phyloP scores from a whole-genome alignment of 2,329 filamentous ascomycete species.

The Lasiodiplodia theobromae region DNA sequence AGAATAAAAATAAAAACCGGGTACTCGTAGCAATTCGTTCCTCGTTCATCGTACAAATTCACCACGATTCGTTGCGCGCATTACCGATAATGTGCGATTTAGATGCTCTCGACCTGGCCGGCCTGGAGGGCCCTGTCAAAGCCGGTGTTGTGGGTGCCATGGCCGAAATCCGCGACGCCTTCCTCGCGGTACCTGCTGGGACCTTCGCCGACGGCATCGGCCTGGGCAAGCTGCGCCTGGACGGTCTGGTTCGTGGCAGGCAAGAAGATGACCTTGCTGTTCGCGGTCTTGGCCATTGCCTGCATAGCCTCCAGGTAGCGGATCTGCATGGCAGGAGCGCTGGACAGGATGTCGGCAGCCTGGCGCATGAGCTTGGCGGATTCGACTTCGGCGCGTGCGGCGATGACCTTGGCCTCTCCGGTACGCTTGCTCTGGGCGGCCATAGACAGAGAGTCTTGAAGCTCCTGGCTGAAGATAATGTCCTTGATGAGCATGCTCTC shows the following conservation, averaged over 20 bases:
- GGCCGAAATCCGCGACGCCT: slow-evolving; percentile 38
- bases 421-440: slow-evolving; percentile 98
- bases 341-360: slow-evolving; percentile 91
- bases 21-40: slow-evolving; percentile 9
- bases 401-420: slow-evolving; percentile 97
- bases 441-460: slow-evolving; percentile 97
- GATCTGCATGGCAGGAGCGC: slow-evolving; percentile 97
- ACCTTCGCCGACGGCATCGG: slow-evolving; percentile 60
- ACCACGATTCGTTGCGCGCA: neutral
- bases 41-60: slow-evolving; percentile 17
- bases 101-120: slow-evolving; percentile 86
- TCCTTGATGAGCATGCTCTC: slow-evolving; percentile 99
- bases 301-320: slow-evolving; percentile 99
- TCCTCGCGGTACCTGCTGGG: slow-evolving; percentile 55
- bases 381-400: slow-evolving; percentile 95
- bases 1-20: neutral
- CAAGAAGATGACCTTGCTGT: slow-evolving; percentile 86
- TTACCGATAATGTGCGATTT: slow-evolving; percentile 8
- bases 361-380: slow-evolving; percentile 88
- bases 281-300: slow-evolving; percentile 93
- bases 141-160: slow-evolving; percentile 55
- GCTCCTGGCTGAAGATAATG: slow-evolving; percentile 93
- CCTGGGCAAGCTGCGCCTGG: slow-evolving; percentile 58
- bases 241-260: slow-evolving; percentile 70
- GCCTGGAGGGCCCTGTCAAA: slow-evolving; percentile 85